These are phyloP conservation scores for Talinum fruticosum DNA, from an alignment of 148 eudicot species.

Conservation along the genomic window DNA sequence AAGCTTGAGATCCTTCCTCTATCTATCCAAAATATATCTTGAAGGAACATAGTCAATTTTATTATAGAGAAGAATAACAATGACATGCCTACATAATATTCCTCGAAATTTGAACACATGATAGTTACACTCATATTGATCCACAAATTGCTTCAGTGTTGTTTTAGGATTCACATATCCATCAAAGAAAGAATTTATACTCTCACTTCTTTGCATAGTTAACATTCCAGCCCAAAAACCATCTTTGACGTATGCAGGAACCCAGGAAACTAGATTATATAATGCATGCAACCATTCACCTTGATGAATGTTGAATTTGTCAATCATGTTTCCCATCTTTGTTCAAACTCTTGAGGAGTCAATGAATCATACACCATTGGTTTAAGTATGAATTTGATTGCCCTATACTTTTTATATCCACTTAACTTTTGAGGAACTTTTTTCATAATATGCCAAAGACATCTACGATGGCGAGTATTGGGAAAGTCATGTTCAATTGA, in stretches of 20 bases:
- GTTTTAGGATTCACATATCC: constrained; percentile 7
- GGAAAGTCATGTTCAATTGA: too few relatives aligned
- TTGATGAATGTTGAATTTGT: background rate
- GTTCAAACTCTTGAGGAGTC: background rate
- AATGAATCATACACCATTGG: background rate
- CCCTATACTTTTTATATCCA: background rate
- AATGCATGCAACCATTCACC: too few relatives aligned
- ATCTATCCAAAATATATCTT: background rate
- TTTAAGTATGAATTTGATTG: background rate
- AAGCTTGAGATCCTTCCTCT: too few relatives aligned
- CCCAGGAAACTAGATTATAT: background rate
- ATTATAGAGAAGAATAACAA: too few relatives aligned
- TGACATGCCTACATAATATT: too few relatives aligned
- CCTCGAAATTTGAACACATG: too few relatives aligned
- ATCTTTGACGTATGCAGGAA: background rate
- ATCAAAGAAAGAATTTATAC: constrained; percentile 5
- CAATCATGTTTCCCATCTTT: background rate
- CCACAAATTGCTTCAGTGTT: too few relatives aligned
- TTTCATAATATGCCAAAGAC: background rate
- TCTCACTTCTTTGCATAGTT: constrained; percentile 2
- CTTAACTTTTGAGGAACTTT: background rate
- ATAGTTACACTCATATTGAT: too few relatives aligned
- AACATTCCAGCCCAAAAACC: constrained; percentile 12
- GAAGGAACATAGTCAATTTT: too few relatives aligned
- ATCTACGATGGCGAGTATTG: too few relatives aligned